phyloP scores from a whole-genome alignment of 2,329 filamentous ascomycete genomes.

The Arthrobotrys conoides region DNA sequence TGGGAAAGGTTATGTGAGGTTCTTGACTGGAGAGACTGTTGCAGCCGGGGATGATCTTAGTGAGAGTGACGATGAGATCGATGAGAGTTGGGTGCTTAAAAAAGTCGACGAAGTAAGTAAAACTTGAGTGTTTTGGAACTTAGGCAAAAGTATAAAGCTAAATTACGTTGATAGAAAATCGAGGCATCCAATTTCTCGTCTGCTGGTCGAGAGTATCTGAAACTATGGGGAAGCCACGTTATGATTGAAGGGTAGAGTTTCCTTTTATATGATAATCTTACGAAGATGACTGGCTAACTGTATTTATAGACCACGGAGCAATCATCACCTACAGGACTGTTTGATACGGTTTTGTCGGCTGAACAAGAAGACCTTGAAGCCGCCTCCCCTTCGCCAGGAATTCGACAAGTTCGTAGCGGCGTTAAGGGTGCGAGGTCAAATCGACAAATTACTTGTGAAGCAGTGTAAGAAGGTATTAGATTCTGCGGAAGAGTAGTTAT shows the following conservation, averaged over 20 bases:
- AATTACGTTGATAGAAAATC: slow-evolving; percentile 14
- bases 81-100: slow-evolving; percentile 18
- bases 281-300: not conserved
- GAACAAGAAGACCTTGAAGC: slow-evolving; percentile 23
- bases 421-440: slow-evolving; percentile 11
- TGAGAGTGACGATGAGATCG: slow-evolving; percentile 43
- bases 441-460: not conserved
- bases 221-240: slow-evolving; percentile 33
- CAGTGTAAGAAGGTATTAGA: slow-evolving; percentile 23
- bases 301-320: slow-evolving; percentile 21
- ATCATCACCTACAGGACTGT: slow-evolving; percentile 38
- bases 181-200: not conserved
- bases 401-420: slow-evolving; percentile 19
- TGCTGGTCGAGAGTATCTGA: slow-evolving; percentile 16
- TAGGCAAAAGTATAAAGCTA: not conserved
- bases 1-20: slow-evolving; percentile 73
- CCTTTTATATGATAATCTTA: not conserved
- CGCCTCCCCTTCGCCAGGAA: not conserved
- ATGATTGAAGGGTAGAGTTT: slow-evolving; percentile 36
- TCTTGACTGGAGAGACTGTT: slow-evolving; percentile 13
- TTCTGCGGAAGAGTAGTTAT: not conserved
- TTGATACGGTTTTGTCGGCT: slow-evolving; percentile 42
- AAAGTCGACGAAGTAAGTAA: slow-evolving; percentile 11
- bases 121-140: not conserved
- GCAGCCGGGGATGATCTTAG: slow-evolving; percentile 25